Conservation (phyloP, 805 yeast species). For the Saccharomycopsis microspora region DNA sequence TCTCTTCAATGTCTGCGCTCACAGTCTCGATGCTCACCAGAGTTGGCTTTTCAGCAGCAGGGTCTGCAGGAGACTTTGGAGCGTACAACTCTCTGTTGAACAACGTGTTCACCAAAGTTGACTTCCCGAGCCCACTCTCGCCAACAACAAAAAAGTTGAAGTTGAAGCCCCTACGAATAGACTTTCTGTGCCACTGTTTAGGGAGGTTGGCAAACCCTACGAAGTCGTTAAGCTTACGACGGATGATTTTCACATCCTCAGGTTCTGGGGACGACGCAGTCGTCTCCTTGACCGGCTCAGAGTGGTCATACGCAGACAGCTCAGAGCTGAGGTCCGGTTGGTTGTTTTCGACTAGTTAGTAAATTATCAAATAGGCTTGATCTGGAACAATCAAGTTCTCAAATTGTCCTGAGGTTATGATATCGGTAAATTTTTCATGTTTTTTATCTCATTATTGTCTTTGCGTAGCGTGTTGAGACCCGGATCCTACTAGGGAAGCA, state of each 20-base stretch:
- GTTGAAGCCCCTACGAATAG: constrained; percentile 79
- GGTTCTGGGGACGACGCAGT: constrained; percentile 4
- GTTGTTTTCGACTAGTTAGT: constrained; percentile 4
- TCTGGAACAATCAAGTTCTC: no score
- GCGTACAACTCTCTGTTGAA: constrained; percentile 58
- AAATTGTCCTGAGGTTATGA: no score
- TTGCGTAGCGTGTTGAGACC: no score
- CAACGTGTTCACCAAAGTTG: constrained; percentile 83
- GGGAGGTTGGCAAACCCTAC: constrained; percentile 98
- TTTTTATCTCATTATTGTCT: no score
- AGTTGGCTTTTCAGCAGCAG: constrained; percentile 29
- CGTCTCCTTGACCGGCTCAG: constrained; percentile 10
- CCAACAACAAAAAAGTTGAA: constrained; percentile 87
- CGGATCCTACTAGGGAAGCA: no score
- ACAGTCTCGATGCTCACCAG: constrained; percentile 49
- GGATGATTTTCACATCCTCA: constrained; percentile 41
- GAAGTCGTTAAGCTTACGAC: constrained; percentile 78
- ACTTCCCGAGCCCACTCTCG: constrained; percentile 85
- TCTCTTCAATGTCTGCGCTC: constrained; percentile 76
- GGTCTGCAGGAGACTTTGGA: constrained; percentile 26
- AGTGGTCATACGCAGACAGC: constrained; percentile 9
- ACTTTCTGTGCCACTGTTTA: constrained; percentile 96
- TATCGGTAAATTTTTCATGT: no score
- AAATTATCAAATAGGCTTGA: not conserved
- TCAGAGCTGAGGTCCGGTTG: constrained; percentile 13